A percentile compares a stretch with the other conserved stretches of the same genome.
Conservation (phyloP, 768 basidiomycete genomes). For the Tricholomella constricta region DNA sequence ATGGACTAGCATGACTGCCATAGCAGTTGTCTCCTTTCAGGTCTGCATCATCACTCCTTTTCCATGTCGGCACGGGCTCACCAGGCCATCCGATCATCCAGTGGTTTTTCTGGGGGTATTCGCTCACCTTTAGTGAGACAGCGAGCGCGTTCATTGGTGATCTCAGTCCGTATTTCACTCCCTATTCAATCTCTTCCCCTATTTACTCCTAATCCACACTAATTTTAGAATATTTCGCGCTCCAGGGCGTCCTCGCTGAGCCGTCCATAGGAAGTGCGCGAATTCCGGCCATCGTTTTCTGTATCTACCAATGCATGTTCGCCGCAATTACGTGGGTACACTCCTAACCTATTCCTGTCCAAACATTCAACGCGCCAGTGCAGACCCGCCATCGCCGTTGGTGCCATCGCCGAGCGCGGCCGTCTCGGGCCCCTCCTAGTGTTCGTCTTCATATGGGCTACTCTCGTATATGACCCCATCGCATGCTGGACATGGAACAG, state of each 20-base stretch:
- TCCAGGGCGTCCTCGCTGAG: constrained; percentile 74
- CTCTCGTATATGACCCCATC: constrained; percentile 89
- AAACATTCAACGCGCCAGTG: constrained; percentile 17
- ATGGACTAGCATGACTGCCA: constrained; percentile 71
- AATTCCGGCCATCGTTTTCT: constrained; percentile 76
- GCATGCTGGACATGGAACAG: constrained; percentile 97
- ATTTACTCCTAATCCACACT: constrained; percentile 1
- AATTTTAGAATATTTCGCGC: constrained; percentile 71
- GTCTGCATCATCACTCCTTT: constrained; percentile 40
- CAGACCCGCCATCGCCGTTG: constrained; percentile 86
- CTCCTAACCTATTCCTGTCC: constrained; percentile 1
- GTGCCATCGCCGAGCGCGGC: constrained; percentile 89
- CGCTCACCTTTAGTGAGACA: constrained; percentile 84
- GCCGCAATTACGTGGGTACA: constrained; percentile 78
- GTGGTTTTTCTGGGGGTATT: constrained; percentile 99
- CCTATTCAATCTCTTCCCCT: background rate
- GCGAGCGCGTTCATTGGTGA: constrained; percentile 81
- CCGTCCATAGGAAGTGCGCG: constrained; percentile 73
- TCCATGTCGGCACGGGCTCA: background rate
- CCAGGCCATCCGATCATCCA: constrained; percentile 27
- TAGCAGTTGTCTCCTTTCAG: constrained; percentile 85
- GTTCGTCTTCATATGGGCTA: constrained; percentile 90
- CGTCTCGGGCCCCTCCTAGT: constrained; percentile 84
- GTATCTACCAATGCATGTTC: constrained; percentile 90
- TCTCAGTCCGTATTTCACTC: constrained; percentile 52